These are phyloP conservation scores for Begonia masoniana DNA, from an alignment of 306 rosid species.

Conservation along the genomic window DNA sequence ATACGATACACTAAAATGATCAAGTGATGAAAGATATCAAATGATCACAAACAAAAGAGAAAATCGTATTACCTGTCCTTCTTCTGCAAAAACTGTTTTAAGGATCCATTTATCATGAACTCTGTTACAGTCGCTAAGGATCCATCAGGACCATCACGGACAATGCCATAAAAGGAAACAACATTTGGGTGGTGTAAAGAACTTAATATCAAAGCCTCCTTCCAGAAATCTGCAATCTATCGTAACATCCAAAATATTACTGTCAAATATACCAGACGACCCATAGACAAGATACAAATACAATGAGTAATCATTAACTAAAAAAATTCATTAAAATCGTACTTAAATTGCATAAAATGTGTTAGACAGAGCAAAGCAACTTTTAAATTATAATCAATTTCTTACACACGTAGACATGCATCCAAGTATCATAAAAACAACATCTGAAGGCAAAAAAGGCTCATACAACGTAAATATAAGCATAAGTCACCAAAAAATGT, in stretches of 20 bases:
- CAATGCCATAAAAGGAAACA: conserved; percentile 95
- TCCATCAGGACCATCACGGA: conserved; percentile 98
- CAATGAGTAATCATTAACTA: too few relatives aligned
- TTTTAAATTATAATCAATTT: too few relatives aligned
- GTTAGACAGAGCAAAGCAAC: too few relatives aligned
- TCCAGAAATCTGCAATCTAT: conserved; percentile 98
- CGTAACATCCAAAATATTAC: conserved; percentile 12
- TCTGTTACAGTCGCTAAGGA: conserved; percentile 96
- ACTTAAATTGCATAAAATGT: too few relatives aligned
- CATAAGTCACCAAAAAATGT: too few relatives aligned
- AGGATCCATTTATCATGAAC: conserved; percentile 96
- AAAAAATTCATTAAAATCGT: too few relatives aligned
- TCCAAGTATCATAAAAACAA: too few relatives aligned
- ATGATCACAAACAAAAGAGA: neutral
- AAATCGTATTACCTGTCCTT: conserved; percentile 65
- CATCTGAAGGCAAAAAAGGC: too few relatives aligned
- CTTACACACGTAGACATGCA: too few relatives aligned
- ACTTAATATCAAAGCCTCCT: conserved; percentile 90
- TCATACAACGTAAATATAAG: too few relatives aligned
- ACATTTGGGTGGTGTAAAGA: conserved; percentile 98
- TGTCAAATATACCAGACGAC: neutral
- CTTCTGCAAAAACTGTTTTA: conserved; percentile 96
- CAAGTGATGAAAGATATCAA: neutral
- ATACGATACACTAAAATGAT: neutral
- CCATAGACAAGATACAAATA: too few relatives aligned